A percentile compares a stretch with the other conserved stretches of the same genome.
Evolutionary conservation across 2,329 filamentous ascomycete genomes (phyloP).

Genomic region (Neofusicoccum sp.): DNA sequence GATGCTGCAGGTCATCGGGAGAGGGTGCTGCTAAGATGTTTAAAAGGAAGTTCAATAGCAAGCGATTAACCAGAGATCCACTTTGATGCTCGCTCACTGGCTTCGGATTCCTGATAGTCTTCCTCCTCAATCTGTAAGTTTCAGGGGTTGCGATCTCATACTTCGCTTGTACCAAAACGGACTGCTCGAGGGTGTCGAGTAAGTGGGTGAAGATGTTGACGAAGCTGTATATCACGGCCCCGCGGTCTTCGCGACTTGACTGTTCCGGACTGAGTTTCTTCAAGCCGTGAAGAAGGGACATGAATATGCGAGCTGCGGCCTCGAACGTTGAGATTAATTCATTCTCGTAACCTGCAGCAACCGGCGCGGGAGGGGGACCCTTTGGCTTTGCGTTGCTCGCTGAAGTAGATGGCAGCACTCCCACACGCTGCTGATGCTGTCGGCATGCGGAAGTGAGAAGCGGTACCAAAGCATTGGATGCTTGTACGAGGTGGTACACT

Average conservation of each 20-base stretch:
- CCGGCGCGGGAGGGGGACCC: not conserved
- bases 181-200: constrained; percentile 31
- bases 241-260: constrained; percentile 22
- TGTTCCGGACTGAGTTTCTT: constrained; percentile 24
- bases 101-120: not conserved
- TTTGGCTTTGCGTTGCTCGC: not conserved
- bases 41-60: constrained; percentile 31
- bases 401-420: not conserved
- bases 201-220: constrained; percentile 39
- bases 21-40: constrained; percentile 38
- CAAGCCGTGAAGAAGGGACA: constrained; percentile 32
- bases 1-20: constrained; percentile 34
- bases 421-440: constrained; percentile 1
- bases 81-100: not conserved
- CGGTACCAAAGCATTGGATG: constrained; percentile 26
- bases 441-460: constrained; percentile 26
- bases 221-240: constrained; percentile 31
- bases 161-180: constrained; percentile 22
- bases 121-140: not conserved
- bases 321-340: constrained; percentile 21
- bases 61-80: not conserved
- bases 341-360: not conserved
- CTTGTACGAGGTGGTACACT: constrained; percentile 28
- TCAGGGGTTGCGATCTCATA: not conserved
- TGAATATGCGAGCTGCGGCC: constrained; percentile 32